phyloP scores from a whole-genome alignment of 495 filamentous ascomycete species.

The Hypoxylon lienhwacheense region DNA sequence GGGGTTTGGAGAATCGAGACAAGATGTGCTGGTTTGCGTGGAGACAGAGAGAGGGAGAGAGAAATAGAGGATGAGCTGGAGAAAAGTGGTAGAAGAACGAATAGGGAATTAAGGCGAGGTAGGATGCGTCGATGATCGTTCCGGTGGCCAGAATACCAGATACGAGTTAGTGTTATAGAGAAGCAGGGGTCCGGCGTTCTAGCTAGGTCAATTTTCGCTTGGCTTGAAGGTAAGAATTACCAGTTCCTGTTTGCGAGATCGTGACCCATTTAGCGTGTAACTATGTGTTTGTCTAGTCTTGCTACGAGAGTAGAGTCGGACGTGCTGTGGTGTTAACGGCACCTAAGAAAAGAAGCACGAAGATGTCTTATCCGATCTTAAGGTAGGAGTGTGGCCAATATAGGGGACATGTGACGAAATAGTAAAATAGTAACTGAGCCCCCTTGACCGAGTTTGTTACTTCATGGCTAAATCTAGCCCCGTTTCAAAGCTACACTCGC shows the following conservation, averaged over 20 bases:
- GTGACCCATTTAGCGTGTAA: background rate
- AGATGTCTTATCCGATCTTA: slow-evolving; percentile 12
- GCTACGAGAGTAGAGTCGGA: background rate
- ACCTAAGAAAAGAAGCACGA: background rate
- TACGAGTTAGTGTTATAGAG: slow-evolving; percentile 15
- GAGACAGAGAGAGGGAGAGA: slow-evolving; percentile 11
- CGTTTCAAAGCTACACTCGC: too few species aligned
- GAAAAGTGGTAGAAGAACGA: background rate
- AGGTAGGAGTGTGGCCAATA: background rate
- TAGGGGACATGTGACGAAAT: slow-evolving; percentile 2
- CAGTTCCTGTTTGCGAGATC: slow-evolving; percentile 7
- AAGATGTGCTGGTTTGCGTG: slow-evolving; percentile 1
- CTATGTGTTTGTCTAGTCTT: slow-evolving; percentile 8
- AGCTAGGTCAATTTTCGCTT: slow-evolving; percentile 1
- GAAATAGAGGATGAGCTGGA: slow-evolving; percentile 7
- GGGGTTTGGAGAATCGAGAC: background rate
- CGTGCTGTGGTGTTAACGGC: too few species aligned
- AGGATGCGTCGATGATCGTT: slow-evolving; percentile 20
- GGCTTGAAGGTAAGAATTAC: background rate
- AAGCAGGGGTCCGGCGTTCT: slow-evolving; percentile 16
- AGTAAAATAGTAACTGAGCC: background rate
- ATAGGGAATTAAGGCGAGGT: slow-evolving; percentile 3
- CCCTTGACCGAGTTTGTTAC: background rate
- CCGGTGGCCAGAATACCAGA: slow-evolving; percentile 10
- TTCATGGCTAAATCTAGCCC: too few species aligned